A percentile compares a stretch with the other conserved stretches of the same genome.
phyloP scores from a whole-genome alignment of 129 eudicot genomes.

The Flaveria bidentis region DNA sequence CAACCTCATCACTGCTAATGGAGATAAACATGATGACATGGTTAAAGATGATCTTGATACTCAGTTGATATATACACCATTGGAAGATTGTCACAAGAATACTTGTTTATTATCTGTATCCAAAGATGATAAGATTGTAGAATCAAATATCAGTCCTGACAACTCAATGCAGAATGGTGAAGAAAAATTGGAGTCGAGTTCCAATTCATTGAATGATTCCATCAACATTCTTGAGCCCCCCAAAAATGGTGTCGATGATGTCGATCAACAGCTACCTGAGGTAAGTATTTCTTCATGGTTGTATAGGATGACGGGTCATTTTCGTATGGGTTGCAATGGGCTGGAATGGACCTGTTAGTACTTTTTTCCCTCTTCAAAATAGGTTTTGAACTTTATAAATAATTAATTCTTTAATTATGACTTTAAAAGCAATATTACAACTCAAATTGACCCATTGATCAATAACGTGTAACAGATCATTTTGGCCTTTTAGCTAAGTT shows the following conservation, averaged over 20 bases:
- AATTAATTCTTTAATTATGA: background rate
- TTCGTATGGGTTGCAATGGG: background rate
- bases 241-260: slow-evolving; percentile 28
- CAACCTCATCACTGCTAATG: slow-evolving; percentile 12
- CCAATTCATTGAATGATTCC: slow-evolving; percentile 14
- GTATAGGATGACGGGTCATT: background rate
- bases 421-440: background rate
- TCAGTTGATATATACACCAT: slow-evolving; percentile 30
- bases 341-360: too few relatives aligned
- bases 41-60: slow-evolving; percentile 31
- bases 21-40: slow-evolving; percentile 18
- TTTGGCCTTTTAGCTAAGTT: background rate
- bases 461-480: background rate
- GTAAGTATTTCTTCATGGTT: slow-evolving; percentile 36
- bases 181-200: slow-evolving; percentile 25
- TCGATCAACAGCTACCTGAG: slow-evolving; percentile 41
- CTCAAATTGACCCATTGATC: background rate
- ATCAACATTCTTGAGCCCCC: slow-evolving; percentile 26
- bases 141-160: slow-evolving; percentile 30
- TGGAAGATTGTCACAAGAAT: slow-evolving; percentile 24
- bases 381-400: background rate
- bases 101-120: slow-evolving; percentile 13
- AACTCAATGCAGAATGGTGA: slow-evolving; percentile 32
- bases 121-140: slow-evolving; percentile 24
- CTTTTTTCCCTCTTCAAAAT: background rate